Percentiles rank a stretch among this genome's conserved stretches.
These are phyloP conservation scores for Asterophora lycoperdoides DNA, from an alignment of 768 basidiomycete genomes.

Conservation along the genomic window DNA sequence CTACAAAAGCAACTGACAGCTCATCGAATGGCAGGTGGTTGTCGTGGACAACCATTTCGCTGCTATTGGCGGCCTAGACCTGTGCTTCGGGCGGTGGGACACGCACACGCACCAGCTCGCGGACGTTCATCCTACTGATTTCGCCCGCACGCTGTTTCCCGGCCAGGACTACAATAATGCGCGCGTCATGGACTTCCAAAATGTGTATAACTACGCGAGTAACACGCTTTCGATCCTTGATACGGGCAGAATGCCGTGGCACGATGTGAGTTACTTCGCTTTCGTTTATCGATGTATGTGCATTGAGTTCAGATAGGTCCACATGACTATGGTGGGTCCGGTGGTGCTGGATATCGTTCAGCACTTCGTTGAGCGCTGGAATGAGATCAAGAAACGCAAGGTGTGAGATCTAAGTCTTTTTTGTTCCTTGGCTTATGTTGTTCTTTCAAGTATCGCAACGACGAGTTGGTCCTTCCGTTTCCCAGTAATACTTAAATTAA, in stretches of 20 bases:
- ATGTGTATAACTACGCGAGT: constrained; percentile 73
- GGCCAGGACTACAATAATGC: constrained; percentile 95
- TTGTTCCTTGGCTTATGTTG: not conserved
- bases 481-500: not conserved
- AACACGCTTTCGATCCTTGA: constrained; percentile 67
- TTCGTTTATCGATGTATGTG: not conserved
- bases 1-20: constrained; percentile 4
- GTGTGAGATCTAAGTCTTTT: constrained; percentile 31
- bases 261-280: constrained; percentile 69
- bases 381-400: constrained; percentile 81
- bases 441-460: constrained; percentile 35
- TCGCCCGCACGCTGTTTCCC: constrained; percentile 79
- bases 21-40: constrained; percentile 85
- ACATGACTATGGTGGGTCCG: constrained; percentile 79
- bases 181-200: constrained; percentile 77
- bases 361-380: constrained; percentile 92
- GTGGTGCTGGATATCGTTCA: constrained; percentile 88
- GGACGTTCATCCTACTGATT: constrained; percentile 88
- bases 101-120: constrained; percentile 86
- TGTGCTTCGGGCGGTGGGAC: constrained; percentile 98
- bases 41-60: constrained; percentile 84
- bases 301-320: constrained; percentile 43
- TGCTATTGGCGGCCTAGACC: constrained; percentile 93
- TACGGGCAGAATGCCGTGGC: constrained; percentile 87
- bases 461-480: constrained; percentile 36